phyloP scores from a whole-genome alignment of 2,329 filamentous ascomycete species.

The Penicillium sp. region DNA sequence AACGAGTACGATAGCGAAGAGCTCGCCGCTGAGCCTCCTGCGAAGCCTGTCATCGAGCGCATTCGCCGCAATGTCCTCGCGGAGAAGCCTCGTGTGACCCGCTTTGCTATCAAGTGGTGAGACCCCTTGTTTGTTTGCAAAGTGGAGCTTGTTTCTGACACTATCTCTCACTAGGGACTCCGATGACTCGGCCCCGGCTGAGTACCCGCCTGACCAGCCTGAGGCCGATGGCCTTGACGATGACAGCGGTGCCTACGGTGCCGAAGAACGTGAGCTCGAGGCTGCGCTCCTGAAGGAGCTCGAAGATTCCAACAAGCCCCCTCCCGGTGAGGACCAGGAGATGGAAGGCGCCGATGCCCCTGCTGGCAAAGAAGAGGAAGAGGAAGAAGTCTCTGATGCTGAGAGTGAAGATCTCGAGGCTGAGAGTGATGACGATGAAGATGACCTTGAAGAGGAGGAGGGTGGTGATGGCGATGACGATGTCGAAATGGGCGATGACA shows the following conservation, averaged over 20 bases:
- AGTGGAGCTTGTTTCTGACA: background rate
- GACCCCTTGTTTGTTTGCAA: slow-evolving; percentile 16
- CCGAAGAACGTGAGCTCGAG: slow-evolving; percentile 79
- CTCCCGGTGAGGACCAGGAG: slow-evolving; percentile 63
- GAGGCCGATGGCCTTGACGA: slow-evolving; percentile 86
- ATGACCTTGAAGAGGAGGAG: slow-evolving; percentile 66
- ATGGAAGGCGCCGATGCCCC: slow-evolving; percentile 70
- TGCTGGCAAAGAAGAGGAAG: slow-evolving; percentile 50
- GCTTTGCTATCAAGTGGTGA: slow-evolving; percentile 98
- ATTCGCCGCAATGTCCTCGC: slow-evolving; percentile 90
- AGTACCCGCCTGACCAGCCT: slow-evolving; percentile 96
- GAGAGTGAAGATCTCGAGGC: slow-evolving; percentile 78
- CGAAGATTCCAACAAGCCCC: slow-evolving; percentile 49
- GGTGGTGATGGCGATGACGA: slow-evolving; percentile 60
- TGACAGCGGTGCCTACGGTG: slow-evolving; percentile 82
- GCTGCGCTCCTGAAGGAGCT: slow-evolving; percentile 59
- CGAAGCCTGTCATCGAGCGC: slow-evolving; percentile 89
- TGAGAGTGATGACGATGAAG: slow-evolving; percentile 72
- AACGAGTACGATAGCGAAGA: slow-evolving; percentile 97
- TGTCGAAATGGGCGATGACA: slow-evolving; percentile 60
- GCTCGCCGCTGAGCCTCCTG: slow-evolving; percentile 81
- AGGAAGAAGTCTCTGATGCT: slow-evolving; percentile 72
- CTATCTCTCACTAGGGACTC: slow-evolving; percentile 69
- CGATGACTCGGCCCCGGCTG: slow-evolving; percentile 92
- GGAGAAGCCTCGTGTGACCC: slow-evolving; percentile 95